A percentile compares a stretch with the other conserved stretches of the same genome.
Evolutionary conservation across 129 eudicot species (phyloP).

Genomic region (Chrysanthemum seticuspe): DNA sequence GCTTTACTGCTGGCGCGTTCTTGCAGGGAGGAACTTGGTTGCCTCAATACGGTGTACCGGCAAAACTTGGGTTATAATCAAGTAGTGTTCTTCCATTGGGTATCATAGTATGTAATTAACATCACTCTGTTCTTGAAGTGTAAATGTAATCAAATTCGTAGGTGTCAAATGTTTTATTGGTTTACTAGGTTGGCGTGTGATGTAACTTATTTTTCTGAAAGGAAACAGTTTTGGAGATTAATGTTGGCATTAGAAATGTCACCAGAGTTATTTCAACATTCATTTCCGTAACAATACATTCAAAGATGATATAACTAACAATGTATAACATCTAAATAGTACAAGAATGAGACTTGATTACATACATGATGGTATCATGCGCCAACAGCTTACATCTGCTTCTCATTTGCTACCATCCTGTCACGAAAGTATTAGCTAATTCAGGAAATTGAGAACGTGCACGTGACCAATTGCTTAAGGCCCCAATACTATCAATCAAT

Average conservation of each 20-base stretch:
- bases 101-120: slow-evolving; percentile 20
- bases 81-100: slow-evolving; percentile 14
- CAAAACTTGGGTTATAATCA: slow-evolving; percentile 33
- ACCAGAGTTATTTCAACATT: slow-evolving; percentile 5
- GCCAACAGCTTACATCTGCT: slow-evolving; percentile 28
- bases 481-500: slow-evolving; percentile 8
- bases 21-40: slow-evolving; percentile 33
- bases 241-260: slow-evolving; percentile 8
- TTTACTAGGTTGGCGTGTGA: slow-evolving; percentile 19
- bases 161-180: slow-evolving; percentile 23
- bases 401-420: slow-evolving; percentile 25
- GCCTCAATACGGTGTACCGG: slow-evolving; percentile 34
- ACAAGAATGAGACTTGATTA: neutral
- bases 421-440: slow-evolving; percentile 17
- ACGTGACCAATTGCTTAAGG: neutral
- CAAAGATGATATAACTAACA: neutral
- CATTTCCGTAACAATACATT: neutral
- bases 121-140: slow-evolving; percentile 13
- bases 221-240: neutral
- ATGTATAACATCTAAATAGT: slow-evolving; percentile 6
- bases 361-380: slow-evolving; percentile 7
- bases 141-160: slow-evolving; percentile 5
- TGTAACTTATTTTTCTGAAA: neutral
- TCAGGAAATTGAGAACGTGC: slow-evolving; percentile 7
- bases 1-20: slow-evolving; percentile 39